Percentiles rank a stretch among this genome's conserved stretches.
Evolutionary conservation across 2,329 filamentous ascomycete species (phyloP).

Genomic region (Juglanconis juglandina): DNA sequence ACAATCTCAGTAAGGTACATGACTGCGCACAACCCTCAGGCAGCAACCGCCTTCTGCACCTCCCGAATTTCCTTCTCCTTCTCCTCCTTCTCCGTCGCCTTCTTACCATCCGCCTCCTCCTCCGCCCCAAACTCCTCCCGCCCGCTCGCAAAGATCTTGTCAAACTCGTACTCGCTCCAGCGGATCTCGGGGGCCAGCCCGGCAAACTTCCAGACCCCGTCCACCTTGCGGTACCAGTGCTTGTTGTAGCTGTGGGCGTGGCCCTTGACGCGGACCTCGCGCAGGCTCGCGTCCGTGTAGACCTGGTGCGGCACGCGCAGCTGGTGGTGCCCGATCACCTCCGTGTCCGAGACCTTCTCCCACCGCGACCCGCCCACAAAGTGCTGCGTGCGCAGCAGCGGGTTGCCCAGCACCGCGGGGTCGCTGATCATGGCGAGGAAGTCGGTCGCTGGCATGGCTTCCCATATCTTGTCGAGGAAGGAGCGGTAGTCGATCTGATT

Average conservation of each 20-base stretch:
- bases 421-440: conserved; percentile 59
- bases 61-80: neutral
- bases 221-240: conserved; percentile 55
- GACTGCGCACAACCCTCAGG: neutral
- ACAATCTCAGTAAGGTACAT: too few species aligned
- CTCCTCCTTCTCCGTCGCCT: conserved; percentile 8
- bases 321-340: conserved; percentile 59
- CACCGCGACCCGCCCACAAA: conserved; percentile 59
- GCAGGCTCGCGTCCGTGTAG: conserved; percentile 49
- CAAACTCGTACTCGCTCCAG: conserved; percentile 57
- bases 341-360: conserved; percentile 54
- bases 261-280: conserved; percentile 53
- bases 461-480: conserved; percentile 59
- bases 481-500: conserved; percentile 66
- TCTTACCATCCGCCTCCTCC: neutral
- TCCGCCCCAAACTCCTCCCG: conserved; percentile 32
- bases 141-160: conserved; percentile 47
- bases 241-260: conserved; percentile 57
- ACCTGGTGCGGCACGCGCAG: conserved; percentile 60
- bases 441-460: conserved; percentile 58
- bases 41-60: conserved; percentile 9
- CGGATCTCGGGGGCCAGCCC: conserved; percentile 53
- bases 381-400: conserved; percentile 61
- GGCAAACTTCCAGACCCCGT: conserved; percentile 61
- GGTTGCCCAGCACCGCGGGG: conserved; percentile 56